phyloP scores from a whole-genome alignment of 2,329 filamentous ascomycete genomes.

The Aspergillus fumigatiaffinis region DNA sequence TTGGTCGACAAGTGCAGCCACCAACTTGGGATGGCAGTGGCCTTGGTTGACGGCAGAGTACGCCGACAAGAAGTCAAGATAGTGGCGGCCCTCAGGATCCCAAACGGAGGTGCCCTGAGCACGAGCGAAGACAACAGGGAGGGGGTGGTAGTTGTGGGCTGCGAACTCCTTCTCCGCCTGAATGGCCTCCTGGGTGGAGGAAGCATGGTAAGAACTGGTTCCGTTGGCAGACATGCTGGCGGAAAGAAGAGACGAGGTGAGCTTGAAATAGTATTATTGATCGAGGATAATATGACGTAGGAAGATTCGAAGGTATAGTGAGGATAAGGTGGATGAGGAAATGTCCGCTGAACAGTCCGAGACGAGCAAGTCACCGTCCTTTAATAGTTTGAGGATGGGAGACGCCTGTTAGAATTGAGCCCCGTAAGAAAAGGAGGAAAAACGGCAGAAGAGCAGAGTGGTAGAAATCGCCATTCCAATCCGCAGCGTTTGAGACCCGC shows the following conservation, averaged over 20 bases:
- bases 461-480: not conserved
- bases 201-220: conserved; percentile 61
- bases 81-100: conserved; percentile 94
- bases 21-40: conserved; percentile 93
- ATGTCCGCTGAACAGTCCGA: not conserved
- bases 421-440: conserved; percentile 2
- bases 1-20: conserved; percentile 86
- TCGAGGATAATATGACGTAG: not conserved
- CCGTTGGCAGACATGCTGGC: conserved; percentile 33
- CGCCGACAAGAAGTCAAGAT: conserved; percentile 95
- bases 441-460: not conserved
- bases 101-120: conserved; percentile 85
- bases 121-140: conserved; percentile 87
- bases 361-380: conserved; percentile 1
- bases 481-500: not conserved
- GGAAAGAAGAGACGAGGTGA: conserved; percentile 1
- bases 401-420: conserved; percentile 12
- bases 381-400: not conserved
- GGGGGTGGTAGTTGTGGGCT: conserved; percentile 97
- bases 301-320: not conserved
- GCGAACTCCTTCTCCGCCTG: conserved; percentile 76
- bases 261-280: not conserved
- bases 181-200: conserved; percentile 77
- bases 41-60: conserved; percentile 98
- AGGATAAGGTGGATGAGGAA: not conserved